Conservation (phyloP, 495 filamentous ascomycete genomes). For the Copromyces sp. region DNA sequence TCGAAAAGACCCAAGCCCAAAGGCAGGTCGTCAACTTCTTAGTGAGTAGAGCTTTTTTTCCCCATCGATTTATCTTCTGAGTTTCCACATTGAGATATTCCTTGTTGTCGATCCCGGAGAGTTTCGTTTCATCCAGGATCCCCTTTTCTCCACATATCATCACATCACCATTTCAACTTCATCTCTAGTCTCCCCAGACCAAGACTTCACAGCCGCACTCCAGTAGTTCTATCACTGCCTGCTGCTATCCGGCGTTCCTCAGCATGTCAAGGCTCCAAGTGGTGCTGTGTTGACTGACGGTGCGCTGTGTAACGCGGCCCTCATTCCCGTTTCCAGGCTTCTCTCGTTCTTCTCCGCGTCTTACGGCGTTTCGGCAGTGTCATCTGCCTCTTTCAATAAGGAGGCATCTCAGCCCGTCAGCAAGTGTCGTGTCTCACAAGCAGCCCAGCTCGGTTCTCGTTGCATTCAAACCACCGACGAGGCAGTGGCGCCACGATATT, state of each 20-base stretch:
- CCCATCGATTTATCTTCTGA: neutral
- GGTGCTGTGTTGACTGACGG: neutral
- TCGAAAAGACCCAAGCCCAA: constrained; percentile 6
- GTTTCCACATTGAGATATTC: neutral
- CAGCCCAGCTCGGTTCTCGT: neutral
- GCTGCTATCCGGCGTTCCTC: neutral
- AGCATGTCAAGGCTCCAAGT: neutral
- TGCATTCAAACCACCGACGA: neutral
- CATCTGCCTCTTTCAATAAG: neutral
- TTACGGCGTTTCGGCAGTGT: neutral
- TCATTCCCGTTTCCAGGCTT: neutral
- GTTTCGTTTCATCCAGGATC: neutral
- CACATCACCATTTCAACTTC: neutral
- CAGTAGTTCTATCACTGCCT: neutral
- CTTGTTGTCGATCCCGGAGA: neutral
- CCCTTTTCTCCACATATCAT: neutral
- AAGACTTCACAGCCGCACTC: neutral
- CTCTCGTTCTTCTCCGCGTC: neutral
- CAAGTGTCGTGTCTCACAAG: neutral
- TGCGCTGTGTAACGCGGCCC: neutral
- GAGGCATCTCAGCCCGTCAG: neutral
- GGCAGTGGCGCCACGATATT: neutral
- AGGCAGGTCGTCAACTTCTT: constrained; percentile 7
- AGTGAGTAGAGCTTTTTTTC: constrained; percentile 9
- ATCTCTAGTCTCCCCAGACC: neutral